Evolutionary conservation across 208 protist genomes (phyloP).

Genomic region (Acanthamoeba triangularis): DNA sequence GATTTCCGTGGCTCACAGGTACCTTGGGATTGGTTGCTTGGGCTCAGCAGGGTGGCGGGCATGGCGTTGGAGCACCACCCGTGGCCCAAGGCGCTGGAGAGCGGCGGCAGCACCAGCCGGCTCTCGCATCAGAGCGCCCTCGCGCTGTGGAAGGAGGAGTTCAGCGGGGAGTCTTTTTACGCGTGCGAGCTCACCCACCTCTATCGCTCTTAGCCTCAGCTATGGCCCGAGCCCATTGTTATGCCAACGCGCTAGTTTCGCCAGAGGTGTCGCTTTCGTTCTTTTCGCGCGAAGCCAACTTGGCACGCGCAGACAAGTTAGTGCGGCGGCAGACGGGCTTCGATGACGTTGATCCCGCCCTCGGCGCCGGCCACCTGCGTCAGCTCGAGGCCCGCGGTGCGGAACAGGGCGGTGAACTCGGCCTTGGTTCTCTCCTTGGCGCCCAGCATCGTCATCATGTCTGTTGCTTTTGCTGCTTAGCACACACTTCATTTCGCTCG

Average conservation of each 20-base stretch:
- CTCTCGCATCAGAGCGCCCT: background rate
- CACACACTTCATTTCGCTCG: background rate
- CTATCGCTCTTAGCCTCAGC: no score
- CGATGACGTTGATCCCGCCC: background rate
- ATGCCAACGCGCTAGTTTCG: no score
- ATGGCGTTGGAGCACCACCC: background rate
- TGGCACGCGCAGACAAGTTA: no score
- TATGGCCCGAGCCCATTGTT: no score
- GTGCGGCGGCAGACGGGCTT: background rate
- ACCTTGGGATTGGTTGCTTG: no score
- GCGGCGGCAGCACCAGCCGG: background rate
- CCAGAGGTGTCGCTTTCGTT: no score
- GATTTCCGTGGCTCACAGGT: no score
- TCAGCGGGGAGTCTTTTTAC: background rate
- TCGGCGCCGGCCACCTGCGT: background rate
- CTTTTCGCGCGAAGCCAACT: no score
- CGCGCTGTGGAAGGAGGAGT: background rate
- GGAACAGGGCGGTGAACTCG: background rate
- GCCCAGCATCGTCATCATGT: slow-evolving; percentile 26
- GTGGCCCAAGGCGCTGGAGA: background rate
- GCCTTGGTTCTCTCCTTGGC: slow-evolving; percentile 15
- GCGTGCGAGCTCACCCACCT: background rate
- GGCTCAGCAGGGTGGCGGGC: background rate
- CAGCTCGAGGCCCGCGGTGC: background rate
- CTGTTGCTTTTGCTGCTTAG: background rate